phyloP scores from a whole-genome alignment of 768 basidiomycete genomes.

The Podaxis rugospora region DNA sequence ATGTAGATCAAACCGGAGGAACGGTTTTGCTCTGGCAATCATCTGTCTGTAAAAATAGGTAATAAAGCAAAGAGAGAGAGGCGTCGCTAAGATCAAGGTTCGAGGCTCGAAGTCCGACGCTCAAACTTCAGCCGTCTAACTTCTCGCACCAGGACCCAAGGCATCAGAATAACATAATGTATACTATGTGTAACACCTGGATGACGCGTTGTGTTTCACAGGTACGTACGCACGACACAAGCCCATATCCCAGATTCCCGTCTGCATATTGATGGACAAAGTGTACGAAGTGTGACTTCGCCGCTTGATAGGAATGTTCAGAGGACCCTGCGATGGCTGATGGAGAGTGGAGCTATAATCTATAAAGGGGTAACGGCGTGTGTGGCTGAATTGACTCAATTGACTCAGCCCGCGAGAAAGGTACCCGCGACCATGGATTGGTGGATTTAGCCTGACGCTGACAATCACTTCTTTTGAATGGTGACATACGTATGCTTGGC shows the following conservation, averaged over 20 bases:
- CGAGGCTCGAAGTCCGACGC: neutral
- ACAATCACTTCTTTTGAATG: neutral
- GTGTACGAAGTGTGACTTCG: neutral
- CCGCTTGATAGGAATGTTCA: neutral
- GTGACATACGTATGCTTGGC: neutral
- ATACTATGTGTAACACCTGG: neutral
- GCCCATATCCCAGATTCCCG: neutral
- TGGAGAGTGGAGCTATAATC: neutral
- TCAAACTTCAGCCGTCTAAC: neutral
- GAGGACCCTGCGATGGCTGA: neutral
- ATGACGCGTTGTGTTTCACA: neutral
- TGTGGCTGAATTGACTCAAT: conserved; percentile 1
- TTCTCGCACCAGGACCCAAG: neutral
- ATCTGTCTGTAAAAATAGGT: neutral
- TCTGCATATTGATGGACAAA: neutral
- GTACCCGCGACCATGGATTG: neutral
- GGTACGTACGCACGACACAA: neutral
- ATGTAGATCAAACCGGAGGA: neutral
- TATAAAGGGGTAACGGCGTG: neutral
- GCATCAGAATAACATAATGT: neutral
- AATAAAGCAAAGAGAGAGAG: neutral
- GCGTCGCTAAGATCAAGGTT: neutral
- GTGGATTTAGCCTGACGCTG: neutral
- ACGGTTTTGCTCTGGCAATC: neutral
- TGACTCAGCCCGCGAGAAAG: neutral